Conservation (phyloP, 768 basidiomycete genomes). For the Boletus barrowsii region DNA sequence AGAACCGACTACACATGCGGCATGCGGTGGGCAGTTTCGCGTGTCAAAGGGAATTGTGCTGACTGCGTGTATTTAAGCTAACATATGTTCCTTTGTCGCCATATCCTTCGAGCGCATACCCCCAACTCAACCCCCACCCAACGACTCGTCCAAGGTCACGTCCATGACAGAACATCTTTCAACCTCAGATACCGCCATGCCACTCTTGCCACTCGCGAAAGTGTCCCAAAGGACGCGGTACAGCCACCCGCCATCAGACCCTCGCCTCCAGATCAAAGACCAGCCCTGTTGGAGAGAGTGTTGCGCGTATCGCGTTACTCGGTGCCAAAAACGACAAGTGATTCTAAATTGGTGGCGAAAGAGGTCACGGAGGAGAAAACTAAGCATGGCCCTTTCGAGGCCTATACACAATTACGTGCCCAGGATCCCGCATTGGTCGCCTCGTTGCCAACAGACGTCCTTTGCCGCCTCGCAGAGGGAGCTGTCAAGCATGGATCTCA, state of each 20-base stretch:
- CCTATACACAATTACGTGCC: conserved; percentile 27
- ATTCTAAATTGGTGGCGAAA: conserved; percentile 7
- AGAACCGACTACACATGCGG: conserved; percentile 38
- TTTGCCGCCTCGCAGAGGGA: conserved; percentile 27
- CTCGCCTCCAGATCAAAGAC: conserved; percentile 5
- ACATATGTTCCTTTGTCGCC: conserved; percentile 79
- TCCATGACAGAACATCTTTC: conserved; percentile 9
- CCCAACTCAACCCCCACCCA: conserved; percentile 26
- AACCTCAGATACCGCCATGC: conserved; percentile 12
- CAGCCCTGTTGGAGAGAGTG: conserved; percentile 25
- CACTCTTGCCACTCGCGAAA: conserved; percentile 13
- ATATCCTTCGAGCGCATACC: conserved; percentile 47
- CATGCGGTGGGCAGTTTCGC: conserved; percentile 49
- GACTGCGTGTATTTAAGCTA: conserved; percentile 38
- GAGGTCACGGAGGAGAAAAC: conserved; percentile 11
- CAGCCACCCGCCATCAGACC: background rate
- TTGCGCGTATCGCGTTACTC: conserved; percentile 27
- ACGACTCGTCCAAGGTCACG: conserved; percentile 21
- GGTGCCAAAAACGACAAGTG: conserved; percentile 19
- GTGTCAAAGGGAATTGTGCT: background rate
- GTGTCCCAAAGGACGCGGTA: conserved; percentile 4
- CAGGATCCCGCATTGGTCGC: conserved; percentile 20
- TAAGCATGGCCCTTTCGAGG: conserved; percentile 26
- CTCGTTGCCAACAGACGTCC: conserved; percentile 28
- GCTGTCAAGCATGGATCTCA: conserved; percentile 31